Percentiles rank a stretch among this genome's conserved stretches.
These are phyloP conservation scores for Asterochloris sp. DNA, from an alignment of 139 green algal species.

Conservation along the genomic window DNA sequence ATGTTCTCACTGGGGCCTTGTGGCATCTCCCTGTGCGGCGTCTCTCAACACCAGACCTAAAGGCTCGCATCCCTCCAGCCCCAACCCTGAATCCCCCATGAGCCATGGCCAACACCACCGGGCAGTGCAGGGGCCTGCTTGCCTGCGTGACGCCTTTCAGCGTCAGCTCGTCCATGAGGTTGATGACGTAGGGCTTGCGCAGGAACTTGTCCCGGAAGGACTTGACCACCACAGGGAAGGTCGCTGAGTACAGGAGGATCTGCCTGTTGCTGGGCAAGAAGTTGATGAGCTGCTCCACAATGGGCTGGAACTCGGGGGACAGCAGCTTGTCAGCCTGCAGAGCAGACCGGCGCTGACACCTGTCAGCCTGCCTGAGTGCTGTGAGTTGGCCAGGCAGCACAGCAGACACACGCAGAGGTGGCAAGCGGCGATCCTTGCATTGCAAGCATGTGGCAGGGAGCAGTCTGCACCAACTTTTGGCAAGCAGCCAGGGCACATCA, in stretches of 20 bases:
- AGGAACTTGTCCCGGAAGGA: conserved; percentile 97
- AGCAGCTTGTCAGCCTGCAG: conserved; percentile 93
- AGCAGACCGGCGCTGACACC: background rate
- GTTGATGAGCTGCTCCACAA: conserved; percentile 94
- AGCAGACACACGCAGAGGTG: background rate
- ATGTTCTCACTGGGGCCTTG: too few relatives aligned
- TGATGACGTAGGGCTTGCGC: conserved; percentile 98
- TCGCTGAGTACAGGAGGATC: conserved; percentile 97
- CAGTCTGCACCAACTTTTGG: too few relatives aligned
- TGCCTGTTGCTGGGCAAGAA: conserved; percentile 84
- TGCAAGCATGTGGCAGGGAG: background rate
- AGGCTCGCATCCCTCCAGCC: too few relatives aligned
- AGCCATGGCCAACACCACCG: too few relatives aligned
- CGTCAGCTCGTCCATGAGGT: conserved; percentile 99
- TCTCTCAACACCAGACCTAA: too few relatives aligned
- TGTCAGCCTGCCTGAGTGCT: too few relatives aligned
- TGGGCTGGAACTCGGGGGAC: conserved; percentile 93
- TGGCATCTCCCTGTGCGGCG: too few relatives aligned
- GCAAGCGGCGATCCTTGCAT: background rate
- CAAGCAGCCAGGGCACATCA: too few relatives aligned
- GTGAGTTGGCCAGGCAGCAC: background rate
- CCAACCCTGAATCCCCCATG: too few relatives aligned
- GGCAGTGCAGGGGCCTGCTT: background rate
- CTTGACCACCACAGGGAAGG: conserved; percentile 98
- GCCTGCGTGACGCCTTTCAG: conserved; percentile 91